Conservation (phyloP, 768 basidiomycete species). For the Phylloporus sp. region DNA sequence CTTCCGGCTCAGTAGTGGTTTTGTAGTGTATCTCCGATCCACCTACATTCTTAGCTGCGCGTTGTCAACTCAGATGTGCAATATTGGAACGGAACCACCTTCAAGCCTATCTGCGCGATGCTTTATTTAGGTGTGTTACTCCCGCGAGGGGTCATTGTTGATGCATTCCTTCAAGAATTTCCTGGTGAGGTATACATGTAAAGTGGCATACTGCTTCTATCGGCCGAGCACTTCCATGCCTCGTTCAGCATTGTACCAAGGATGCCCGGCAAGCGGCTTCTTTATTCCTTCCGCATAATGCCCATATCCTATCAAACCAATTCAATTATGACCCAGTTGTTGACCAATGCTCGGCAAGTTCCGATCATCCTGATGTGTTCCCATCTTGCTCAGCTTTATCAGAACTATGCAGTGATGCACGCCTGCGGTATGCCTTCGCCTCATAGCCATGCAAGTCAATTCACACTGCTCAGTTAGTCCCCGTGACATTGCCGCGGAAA, state of each 20-base stretch:
- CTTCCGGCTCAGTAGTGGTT: constrained; percentile 12
- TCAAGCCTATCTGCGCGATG: background rate
- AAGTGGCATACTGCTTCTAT: background rate
- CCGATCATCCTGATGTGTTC: background rate
- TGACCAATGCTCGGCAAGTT: background rate
- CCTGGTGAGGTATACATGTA: background rate
- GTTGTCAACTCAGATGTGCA: background rate
- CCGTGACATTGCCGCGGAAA: background rate
- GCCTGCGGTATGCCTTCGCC: background rate
- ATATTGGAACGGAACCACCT: background rate
- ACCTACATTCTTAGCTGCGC: background rate
- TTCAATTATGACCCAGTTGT: background rate
- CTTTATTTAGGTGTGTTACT: background rate
- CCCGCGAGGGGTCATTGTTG: background rate
- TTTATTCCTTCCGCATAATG: background rate
- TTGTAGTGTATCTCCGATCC: background rate
- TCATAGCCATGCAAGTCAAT: too few relatives aligned
- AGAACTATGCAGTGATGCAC: background rate
- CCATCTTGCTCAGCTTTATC: background rate
- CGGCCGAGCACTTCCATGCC: background rate
- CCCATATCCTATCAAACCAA: background rate
- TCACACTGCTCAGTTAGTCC: background rate
- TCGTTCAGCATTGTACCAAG: background rate
- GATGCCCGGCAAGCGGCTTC: background rate
- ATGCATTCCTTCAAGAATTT: background rate